Evolutionary conservation across 139 green algal genomes (phyloP).

Genomic region (Asterochloris erici): DNA sequence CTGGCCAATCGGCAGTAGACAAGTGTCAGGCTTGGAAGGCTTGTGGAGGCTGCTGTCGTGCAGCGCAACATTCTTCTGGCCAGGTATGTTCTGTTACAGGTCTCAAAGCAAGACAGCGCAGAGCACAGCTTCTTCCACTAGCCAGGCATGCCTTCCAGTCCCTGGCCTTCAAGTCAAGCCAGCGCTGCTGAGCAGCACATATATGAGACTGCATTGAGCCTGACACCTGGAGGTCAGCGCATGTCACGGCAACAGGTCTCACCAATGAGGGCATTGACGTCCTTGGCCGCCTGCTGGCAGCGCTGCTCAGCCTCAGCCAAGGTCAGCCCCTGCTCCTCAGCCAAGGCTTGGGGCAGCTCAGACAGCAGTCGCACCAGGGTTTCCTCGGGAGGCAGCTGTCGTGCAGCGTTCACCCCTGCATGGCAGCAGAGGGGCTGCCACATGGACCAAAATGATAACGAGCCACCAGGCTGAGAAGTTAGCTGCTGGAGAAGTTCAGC

Average conservation of each 20-base stretch:
- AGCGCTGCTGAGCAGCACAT: not conserved
- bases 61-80: not conserved
- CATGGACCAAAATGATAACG: no score
- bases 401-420: no score
- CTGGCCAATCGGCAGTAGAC: not conserved
- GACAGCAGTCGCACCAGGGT: slow-evolving; percentile 30
- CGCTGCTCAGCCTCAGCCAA: slow-evolving; percentile 5
- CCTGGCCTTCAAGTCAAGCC: not conserved
- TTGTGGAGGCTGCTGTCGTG: no score
- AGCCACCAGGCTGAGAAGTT: not conserved
- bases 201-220: no score
- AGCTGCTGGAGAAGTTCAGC: no score
- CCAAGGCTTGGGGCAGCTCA: slow-evolving; percentile 32
- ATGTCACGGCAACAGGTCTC: no score
- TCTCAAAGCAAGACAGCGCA: not conserved
- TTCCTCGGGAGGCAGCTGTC: not conserved
- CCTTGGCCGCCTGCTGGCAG: slow-evolving; percentile 1
- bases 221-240: no score
- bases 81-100: not conserved
- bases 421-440: no score
- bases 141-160: not conserved
- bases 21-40: no score
- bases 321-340: slow-evolving; percentile 11
- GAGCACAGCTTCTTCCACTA: not conserved
- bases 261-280: slow-evolving; percentile 30